phyloP scores from a whole-genome alignment of 2,329 filamentous ascomycete genomes.

The Colletotrichum filicis region DNA sequence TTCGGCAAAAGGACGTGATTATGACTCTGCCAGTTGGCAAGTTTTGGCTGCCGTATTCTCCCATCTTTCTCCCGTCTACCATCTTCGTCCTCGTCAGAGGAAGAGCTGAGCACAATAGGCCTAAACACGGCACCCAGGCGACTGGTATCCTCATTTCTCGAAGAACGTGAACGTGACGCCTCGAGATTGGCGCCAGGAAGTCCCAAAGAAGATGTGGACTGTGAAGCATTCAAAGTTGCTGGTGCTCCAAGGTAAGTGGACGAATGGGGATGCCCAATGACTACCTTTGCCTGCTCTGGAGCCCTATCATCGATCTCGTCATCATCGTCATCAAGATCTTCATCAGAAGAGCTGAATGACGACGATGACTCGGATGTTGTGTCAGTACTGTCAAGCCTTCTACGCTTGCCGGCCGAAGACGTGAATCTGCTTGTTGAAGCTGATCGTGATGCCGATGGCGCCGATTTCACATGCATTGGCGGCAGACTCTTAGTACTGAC shows the following conservation, averaged over 20 bases:
- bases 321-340: background rate
- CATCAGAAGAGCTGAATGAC: background rate
- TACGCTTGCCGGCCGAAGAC: background rate
- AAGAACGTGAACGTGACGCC: background rate
- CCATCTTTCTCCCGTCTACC: background rate
- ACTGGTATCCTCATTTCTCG: background rate
- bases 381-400: background rate
- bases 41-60: background rate
- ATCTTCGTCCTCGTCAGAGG: background rate
- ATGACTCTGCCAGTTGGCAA: background rate
- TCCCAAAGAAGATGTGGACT: background rate
- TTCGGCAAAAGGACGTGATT: background rate
- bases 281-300: background rate
- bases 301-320: background rate
- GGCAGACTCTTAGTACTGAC: conserved; percentile 1
- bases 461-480: conserved; percentile 8
- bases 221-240: background rate
- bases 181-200: background rate
- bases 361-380: background rate
- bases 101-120: conserved; percentile 6
- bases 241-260: background rate
- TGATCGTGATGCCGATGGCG: conserved; percentile 1
- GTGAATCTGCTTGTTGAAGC: background rate
- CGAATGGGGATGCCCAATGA: background rate
- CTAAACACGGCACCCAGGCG: background rate